Base-by-base conservation (phyloP, 1,284 basidiomycete species). In the Fomitopsis pinicola region DNA sequence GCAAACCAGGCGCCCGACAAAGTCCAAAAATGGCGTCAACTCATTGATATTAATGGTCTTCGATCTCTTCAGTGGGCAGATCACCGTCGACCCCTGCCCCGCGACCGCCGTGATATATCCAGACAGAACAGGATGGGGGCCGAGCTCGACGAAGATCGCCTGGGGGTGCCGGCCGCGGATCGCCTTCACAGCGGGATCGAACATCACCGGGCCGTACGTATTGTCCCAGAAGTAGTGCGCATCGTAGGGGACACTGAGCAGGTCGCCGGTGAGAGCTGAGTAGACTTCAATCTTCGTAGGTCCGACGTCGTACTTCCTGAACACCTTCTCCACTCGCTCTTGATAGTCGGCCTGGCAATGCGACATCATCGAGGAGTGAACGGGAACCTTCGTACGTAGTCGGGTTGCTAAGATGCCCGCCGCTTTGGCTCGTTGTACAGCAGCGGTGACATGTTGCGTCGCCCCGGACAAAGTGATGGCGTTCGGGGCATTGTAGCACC, bases 211-310 rank as follows among this genome's bases (percentile, higher is more conserved):
- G 0, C 69, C 61, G 12, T 69, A 67, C 8, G 70, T 70, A 57
- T 70, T 73, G 17, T 68, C 60, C 77, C 77, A 79, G 53, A 72
- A 74, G 62, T 79, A 79, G n/a, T 74, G 63, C 10, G 68, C 63
- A 17, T 68, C 42, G 0, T 69, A 71, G 1, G 59, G 38, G 4
- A 46, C 33, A 14, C 60, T 56, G 45, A 66, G 59, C 63, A 69
- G 19, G 54, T 60, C 38, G 64, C 71, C 72, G n/a, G 68, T 69
- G 26, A 64, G 56, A 3, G 70, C 69, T 2, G 73, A 74, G 55
- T 68, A 73, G 14, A 64, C 67, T 10, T 59, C 55, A 19, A 68
- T 63, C 1, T 42, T 62, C 1, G 71, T 70, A 3, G 14, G 12
- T 8, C 17, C 28, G 3, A 46, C 28, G 1, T 57, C 56, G 64